Evolutionary conservation across 768 basidiomycete genomes (phyloP), one percentile per base, ranked within the genome.

Genomic region (Russula emetica): DNA sequence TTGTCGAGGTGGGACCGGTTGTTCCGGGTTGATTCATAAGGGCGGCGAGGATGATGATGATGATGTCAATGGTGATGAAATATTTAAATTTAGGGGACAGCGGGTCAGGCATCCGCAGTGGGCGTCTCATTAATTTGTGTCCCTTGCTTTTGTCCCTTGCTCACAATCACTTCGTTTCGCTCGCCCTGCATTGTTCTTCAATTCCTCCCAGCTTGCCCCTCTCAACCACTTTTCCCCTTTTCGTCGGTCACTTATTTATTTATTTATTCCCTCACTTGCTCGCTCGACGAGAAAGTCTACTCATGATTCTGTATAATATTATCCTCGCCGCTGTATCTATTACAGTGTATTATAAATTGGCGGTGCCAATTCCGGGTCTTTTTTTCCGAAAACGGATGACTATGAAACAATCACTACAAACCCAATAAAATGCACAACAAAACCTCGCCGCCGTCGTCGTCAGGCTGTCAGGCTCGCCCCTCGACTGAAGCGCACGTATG

Each of bases 1-100:
- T 77, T 83, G 78, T 74, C 69, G 60, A 79, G 79, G 71, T 85
- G 83, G 83, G 82, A 83, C 14, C 26, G 34, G 44, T 24, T 47
- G 45, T 11, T 13, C 45, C n/a, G 10, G n/a, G n/a, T 11, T 47
- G 44, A 9, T 10, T 10, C 9, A 22, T n/a, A 20, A 44, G 44
- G 44, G 44, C 20, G 40, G 16, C 2, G 42, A 44, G 20, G 20
- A 44, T n/a, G 44, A 8, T 7, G 42, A 9, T 20, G 40, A 20
- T 42, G 40, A 14, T 30, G 30, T 28, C 28, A 28, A 30, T 4
- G 38, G 11, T 42, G 40, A 18, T 20, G 7, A 7, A 10, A 18
- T 44, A 44, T 20, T 44, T 20, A 2, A 8, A 20, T 44, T n/a
- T 18, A 8, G 42, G 20, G 7, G 42, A 44, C 18, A 44, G 18